phyloP scores from a whole-genome alignment of 371 early-diverging fungal genomes.

The Mucor irregularis region DNA sequence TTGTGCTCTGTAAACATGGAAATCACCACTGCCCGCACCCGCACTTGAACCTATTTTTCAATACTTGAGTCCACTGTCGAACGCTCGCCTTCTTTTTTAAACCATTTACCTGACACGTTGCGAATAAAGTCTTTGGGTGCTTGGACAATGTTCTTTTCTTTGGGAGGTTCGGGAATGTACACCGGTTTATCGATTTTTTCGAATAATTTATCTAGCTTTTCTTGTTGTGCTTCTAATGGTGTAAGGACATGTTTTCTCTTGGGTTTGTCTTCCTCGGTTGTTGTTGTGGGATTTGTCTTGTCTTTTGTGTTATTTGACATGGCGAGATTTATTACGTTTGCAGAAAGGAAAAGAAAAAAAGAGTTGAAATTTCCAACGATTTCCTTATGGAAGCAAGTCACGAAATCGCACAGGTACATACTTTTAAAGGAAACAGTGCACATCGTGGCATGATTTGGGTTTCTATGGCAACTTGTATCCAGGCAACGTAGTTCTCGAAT shows the following conservation, averaged over 20 bases:
- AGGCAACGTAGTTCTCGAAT: too few relatives aligned
- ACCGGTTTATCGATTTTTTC: slow-evolving; percentile 81
- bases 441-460: too few relatives aligned
- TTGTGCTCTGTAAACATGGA: slow-evolving; percentile 90
- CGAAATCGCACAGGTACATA: too few relatives aligned
- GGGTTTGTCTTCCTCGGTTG: too few relatives aligned
- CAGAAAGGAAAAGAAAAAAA: too few relatives aligned
- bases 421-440: too few relatives aligned
- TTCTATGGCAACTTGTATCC: too few relatives aligned
- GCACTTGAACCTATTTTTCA: slow-evolving; percentile 79
- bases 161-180: slow-evolving; percentile 54
- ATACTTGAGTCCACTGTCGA: background rate
- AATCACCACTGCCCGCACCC: slow-evolving; percentile 96
- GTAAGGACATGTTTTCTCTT: slow-evolving; percentile 46
- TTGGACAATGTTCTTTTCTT: slow-evolving; percentile 39
- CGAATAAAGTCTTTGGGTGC: slow-evolving; percentile 79
- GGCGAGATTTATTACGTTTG: too few relatives aligned
- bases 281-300: too few relatives aligned
- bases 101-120: slow-evolving; percentile 79
- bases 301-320: too few relatives aligned
- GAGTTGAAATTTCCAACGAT: too few relatives aligned
- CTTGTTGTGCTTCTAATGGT: slow-evolving; percentile 56
- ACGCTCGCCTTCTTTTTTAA: background rate
- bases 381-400: too few relatives aligned
- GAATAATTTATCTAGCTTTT: slow-evolving; percentile 75